phyloP scores from a whole-genome alignment of 2,329 filamentous ascomycete species.

The Didymella glomerata region DNA sequence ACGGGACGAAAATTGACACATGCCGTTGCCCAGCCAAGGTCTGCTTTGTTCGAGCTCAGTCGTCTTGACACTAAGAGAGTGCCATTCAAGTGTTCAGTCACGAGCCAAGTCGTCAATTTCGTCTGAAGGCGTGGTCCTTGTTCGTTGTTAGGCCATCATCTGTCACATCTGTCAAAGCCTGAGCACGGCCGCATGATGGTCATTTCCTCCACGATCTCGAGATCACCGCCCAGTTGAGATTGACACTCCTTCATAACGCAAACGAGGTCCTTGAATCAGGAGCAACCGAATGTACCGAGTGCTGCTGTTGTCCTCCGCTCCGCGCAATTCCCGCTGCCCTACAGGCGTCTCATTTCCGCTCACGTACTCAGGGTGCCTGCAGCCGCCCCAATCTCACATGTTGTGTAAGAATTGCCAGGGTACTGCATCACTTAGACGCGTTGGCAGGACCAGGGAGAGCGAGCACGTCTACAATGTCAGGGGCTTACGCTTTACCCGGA shows the following conservation, averaged over 20 bases:
- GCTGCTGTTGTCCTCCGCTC: constrained; percentile 18
- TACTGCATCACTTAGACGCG: constrained; percentile 1
- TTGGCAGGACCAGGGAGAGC: neutral
- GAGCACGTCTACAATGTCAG: neutral
- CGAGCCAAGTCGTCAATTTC: constrained; percentile 9
- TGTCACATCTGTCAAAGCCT: constrained; percentile 20
- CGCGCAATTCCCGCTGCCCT: constrained; percentile 12
- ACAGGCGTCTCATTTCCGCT: constrained; percentile 17
- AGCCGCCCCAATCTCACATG: constrained; percentile 1
- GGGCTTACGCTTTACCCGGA: constrained; percentile 15
- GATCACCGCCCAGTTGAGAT: constrained; percentile 7
- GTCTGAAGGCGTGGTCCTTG: constrained; percentile 7
- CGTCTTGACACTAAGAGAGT: neutral
- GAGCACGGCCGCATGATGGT: constrained; percentile 17
- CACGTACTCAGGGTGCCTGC: constrained; percentile 2
- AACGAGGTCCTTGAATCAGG: constrained; percentile 7
- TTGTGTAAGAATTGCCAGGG: neutral
- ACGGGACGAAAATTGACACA: constrained; percentile 11
- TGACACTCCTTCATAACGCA: constrained; percentile 7
- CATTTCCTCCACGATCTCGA: constrained; percentile 6
- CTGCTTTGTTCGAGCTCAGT: constrained; percentile 9
- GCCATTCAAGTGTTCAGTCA: neutral
- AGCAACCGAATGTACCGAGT: neutral
- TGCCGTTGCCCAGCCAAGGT: constrained; percentile 17
- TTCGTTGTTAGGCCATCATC: constrained; percentile 5